Evolutionary conservation across 768 basidiomycete species (phyloP).

Genomic region (Ephemerocybe angulata): DNA sequence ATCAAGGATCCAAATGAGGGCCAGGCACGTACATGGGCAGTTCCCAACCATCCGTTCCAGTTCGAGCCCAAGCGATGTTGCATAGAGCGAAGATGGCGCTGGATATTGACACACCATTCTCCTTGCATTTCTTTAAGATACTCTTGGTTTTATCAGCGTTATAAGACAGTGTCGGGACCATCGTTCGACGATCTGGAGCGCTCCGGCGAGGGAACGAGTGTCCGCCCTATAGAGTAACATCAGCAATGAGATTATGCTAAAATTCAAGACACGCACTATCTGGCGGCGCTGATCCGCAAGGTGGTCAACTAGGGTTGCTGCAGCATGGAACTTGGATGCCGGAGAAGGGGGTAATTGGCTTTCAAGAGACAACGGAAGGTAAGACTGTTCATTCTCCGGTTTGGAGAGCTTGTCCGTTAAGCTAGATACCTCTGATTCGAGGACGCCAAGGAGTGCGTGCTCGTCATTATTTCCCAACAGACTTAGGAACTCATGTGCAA

Average conservation of each 20-base stretch:
- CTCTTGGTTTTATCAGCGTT: constrained; percentile 50
- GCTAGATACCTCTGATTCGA: background rate
- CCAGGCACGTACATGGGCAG: constrained; percentile 45
- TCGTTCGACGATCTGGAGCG: constrained; percentile 48
- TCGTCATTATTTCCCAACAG: constrained; percentile 40
- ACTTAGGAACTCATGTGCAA: constrained; percentile 75
- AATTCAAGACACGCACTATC: constrained; percentile 38
- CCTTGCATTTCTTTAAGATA: constrained; percentile 70
- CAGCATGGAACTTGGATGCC: constrained; percentile 37
- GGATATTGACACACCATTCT: constrained; percentile 68
- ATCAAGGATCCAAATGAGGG: background rate
- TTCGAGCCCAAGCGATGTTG: constrained; percentile 69
- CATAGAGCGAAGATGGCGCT: constrained; percentile 72
- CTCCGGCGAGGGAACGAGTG: constrained; percentile 61
- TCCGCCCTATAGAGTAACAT: constrained; percentile 50
- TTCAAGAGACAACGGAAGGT: constrained; percentile 43
- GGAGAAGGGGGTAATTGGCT: constrained; percentile 37
- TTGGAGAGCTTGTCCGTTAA: background rate
- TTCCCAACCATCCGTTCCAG: constrained; percentile 39
- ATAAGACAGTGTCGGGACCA: constrained; percentile 68
- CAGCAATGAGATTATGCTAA: constrained; percentile 1
- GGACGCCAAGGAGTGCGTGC: constrained; percentile 24
- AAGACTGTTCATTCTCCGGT: background rate
- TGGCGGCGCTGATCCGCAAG: constrained; percentile 48
- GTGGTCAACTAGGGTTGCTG: constrained; percentile 55